Base-by-base conservation (phyloP, 805 yeast genomes). In the Candida caryicola region DNA sequence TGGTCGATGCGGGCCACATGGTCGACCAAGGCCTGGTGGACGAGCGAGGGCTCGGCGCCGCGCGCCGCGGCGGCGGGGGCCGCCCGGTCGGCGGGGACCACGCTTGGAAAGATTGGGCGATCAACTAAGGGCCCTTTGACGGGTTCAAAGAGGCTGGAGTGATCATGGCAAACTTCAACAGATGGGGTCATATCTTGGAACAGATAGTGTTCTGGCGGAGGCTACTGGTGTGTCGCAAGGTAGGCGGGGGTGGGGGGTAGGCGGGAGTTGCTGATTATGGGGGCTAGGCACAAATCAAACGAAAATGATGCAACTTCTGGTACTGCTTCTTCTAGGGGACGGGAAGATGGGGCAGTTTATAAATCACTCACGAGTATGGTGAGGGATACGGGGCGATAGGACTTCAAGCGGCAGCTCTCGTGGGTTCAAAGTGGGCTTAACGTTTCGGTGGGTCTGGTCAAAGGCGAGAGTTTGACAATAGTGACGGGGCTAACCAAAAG, bases 371-470 rank as follows among this genome's bases (percentile, higher is more conserved):
- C 66, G 41, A 40, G 30, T 35, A 36, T n/a, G 26, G 68, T 59
- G 73, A 67, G 72, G 55, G 49, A 33, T 33, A 32, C 23, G 5
- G 17, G 13, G 28, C 13, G 27, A 37, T 29, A 30, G 35, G 46
- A 59, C 67, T 56, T 64, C 69, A 64, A 60, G 66, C 70, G 70
- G 70, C 70, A 64, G 70, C 70, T 64, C 70, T 64, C 70, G 70
- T 64, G 33, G 47, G 34, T 27, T 34, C 29, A 39, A 38, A 36
- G 12, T 26, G 29, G n/a, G n/a, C n/a, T n/a, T 23, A 31, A 18
- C 21, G 29, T 32, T 26, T 26, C n/a, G 38, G 37, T n/a, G n/a
- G n/a, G n/a, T n/a, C n/a, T n/a, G n/a, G n/a, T n/a, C n/a, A n/a
- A n/a, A n/a, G n/a, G n/a, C n/a, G n/a, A n/a, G n/a, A n/a, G n/a